Evolutionary conservation across 257 asterid genomes (phyloP), one percentile per base, ranked within the genome.

Genomic region (Salvia hispanica): DNA sequence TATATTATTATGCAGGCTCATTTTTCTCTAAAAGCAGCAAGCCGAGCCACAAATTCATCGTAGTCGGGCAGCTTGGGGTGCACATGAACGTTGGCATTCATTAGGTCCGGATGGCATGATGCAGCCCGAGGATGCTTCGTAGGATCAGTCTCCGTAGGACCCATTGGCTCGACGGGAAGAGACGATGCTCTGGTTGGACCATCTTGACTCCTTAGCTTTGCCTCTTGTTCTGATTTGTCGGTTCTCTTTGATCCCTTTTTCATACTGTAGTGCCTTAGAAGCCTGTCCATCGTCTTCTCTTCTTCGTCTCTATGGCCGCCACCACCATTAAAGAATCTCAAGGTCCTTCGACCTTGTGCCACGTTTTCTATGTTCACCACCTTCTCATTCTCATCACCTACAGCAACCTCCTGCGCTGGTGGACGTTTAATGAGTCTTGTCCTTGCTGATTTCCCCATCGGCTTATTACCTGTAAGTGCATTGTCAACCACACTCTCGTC

Each of bases 61-160:
- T 87, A 92, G 9, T 92, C 95, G 2, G 92, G 96, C 67, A 87
- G 58, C 78, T 82, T 89, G 5, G 95, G 93, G 71, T 91, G 97
- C 80, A 82, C 91, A 52, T 83, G 93, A 13, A 73, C 79, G 2
- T 74, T 75, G n/a, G 70, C 52, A 25, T 25, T 25, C 47, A 70
- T 36, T 61, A 71, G 18, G 12, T 80, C 91, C 0, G 87, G 85
- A 33, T 88, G 83, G 42, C 73, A 76, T 4, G 95, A 88, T 51
- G 84, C n/a, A 3, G 92, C 68, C 11, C 96, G 82, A 12, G 65
- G 42, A 12, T 78, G 95, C 18, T 56, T 77, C 71, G 62, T 74
- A 2, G 77, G 67, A 7, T 39, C 45, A 33, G 52, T 51, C 61
- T 79, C 88, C 3, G 62, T 11, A n/a, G 84, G 65, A 39, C 69